A percentile compares a stretch with the other conserved stretches of the same genome.
phyloP scores from a whole-genome alignment of 2,329 filamentous ascomycete genomes.

The Trichophyton equinum region DNA sequence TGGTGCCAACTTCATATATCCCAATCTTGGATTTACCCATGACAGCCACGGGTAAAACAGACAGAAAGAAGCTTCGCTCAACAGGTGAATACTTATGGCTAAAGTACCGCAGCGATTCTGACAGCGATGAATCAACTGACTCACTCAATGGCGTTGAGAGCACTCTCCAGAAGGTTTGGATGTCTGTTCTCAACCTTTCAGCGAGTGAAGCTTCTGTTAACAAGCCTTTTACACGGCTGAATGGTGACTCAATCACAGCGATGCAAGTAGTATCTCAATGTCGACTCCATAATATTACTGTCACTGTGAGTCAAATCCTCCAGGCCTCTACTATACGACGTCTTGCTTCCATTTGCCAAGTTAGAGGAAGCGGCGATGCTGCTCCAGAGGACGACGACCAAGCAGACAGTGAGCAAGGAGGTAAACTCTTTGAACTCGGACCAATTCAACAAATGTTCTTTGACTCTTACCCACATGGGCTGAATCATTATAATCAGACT shows the following conservation, averaged over 20 bases:
- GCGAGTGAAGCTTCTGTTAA: conserved; percentile 1
- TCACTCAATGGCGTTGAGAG: background rate
- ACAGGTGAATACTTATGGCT: background rate
- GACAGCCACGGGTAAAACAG: background rate
- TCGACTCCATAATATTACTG: background rate
- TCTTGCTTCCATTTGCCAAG: background rate
- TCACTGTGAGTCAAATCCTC: background rate
- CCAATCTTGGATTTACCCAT: conserved; percentile 1
- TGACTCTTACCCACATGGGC: conserved; percentile 13
- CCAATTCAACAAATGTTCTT: conserved; percentile 30
- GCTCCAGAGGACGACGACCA: conserved; percentile 8
- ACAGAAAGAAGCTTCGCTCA: conserved; percentile 2
- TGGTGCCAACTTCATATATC: conserved; percentile 6
- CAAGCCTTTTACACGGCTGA: conserved; percentile 5
- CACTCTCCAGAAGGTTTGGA: conserved; percentile 8
- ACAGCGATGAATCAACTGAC: background rate
- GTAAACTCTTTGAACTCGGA: conserved; percentile 24
- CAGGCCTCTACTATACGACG: background rate
- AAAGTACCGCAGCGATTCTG: background rate
- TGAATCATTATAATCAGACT: conserved; percentile 6
- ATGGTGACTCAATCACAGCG: conserved; percentile 7
- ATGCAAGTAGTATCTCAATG: conserved; percentile 9
- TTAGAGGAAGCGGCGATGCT: background rate
- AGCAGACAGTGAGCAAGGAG: conserved; percentile 7
- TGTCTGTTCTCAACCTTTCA: conserved; percentile 8